These are phyloP conservation scores for Papiliotrema flavescens DNA, from an alignment of 1,284 basidiomycete genomes.

Conservation along the genomic window DNA sequence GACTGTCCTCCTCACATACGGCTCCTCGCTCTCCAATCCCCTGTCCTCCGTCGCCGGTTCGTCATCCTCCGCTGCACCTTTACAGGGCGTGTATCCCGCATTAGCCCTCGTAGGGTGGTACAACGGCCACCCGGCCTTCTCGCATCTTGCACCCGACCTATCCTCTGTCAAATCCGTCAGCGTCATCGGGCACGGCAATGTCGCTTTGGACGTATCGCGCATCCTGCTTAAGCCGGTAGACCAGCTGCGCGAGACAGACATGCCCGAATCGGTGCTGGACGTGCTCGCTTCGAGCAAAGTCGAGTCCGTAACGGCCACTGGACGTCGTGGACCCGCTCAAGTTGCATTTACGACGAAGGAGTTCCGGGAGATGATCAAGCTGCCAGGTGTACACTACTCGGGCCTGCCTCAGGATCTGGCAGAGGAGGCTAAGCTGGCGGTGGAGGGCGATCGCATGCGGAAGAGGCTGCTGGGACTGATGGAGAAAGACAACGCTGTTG, in stretches of 20 bases:
- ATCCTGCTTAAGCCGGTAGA: conserved; percentile 71
- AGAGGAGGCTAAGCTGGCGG: conserved; percentile 39
- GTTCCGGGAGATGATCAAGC: conserved; percentile 79
- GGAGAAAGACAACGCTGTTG: conserved; percentile 27
- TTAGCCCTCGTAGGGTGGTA: conserved; percentile 95
- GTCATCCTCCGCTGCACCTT: conserved; percentile 53
- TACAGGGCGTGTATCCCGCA: conserved; percentile 66
- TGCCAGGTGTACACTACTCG: conserved; percentile 59
- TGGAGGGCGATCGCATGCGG: conserved; percentile 49
- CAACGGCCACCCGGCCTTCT: conserved; percentile 75
- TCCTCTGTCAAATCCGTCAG: conserved; percentile 66
- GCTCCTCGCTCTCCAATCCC: conserved; percentile 47
- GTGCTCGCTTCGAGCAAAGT: conserved; percentile 64
- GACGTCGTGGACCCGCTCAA: conserved; percentile 80
- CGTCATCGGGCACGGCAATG: conserved; percentile 93
- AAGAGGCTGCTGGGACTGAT: conserved; percentile 53
- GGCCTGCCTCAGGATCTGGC: conserved; percentile 40
- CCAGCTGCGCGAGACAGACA: conserved; percentile 68
- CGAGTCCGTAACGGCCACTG: conserved; percentile 76
- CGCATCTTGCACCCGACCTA: conserved; percentile 53
- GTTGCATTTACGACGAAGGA: conserved; percentile 94
- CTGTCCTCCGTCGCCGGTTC: conserved; percentile 51
- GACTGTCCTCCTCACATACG: conserved; percentile 53
- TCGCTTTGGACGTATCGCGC: conserved; percentile 88
- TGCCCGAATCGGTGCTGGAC: conserved; percentile 72